Percentiles rank a stretch among this genome's conserved stretches.
phyloP scores from a whole-genome alignment of 73 alveolate species.

The Diophrys sp. region DNA sequence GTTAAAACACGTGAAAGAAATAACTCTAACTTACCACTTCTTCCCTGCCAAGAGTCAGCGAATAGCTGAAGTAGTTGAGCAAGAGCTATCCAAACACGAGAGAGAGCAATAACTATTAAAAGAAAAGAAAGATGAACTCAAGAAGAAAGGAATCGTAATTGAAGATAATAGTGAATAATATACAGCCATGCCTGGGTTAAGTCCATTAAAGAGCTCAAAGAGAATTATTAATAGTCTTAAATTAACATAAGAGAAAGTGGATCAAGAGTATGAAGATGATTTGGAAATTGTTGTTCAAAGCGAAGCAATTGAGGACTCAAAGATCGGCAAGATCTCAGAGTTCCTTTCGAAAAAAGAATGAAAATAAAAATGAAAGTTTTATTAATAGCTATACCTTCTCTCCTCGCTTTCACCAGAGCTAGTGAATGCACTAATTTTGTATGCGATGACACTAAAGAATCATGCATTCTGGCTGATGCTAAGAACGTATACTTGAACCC shows the following conservation, averaged over 20 bases:
- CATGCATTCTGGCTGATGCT: too few species aligned
- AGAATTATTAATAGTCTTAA: not conserved
- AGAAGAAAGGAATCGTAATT: slow-evolving; percentile 16
- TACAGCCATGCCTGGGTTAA: slow-evolving; percentile 15
- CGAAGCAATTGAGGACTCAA: not conserved
- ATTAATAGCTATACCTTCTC: too few species aligned
- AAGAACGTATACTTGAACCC: too few species aligned
- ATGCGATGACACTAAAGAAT: too few species aligned
- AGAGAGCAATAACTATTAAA: slow-evolving; percentile 31
- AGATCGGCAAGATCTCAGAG: not conserved
- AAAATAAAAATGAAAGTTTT: too few species aligned
- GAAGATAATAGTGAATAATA: slow-evolving; percentile 13
- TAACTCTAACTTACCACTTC: slow-evolving; percentile 60
- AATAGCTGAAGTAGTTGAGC: slow-evolving; percentile 47
- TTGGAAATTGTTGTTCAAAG: not conserved
- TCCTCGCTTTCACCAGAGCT: too few species aligned
- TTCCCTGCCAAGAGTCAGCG: slow-evolving; percentile 52
- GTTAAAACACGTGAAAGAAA: slow-evolving; percentile 30
- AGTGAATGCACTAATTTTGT: too few species aligned
- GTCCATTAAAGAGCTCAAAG: not conserved
- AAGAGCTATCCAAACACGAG: slow-evolving; percentile 54
- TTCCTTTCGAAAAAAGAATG: not conserved
- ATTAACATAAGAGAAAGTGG: not conserved
- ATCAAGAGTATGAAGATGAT: not conserved
- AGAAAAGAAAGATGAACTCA: slow-evolving; percentile 31